These are phyloP conservation scores for Globisporangium paroecandrum DNA, from an alignment of 352 stramenopile species.

Conservation along the genomic window DNA sequence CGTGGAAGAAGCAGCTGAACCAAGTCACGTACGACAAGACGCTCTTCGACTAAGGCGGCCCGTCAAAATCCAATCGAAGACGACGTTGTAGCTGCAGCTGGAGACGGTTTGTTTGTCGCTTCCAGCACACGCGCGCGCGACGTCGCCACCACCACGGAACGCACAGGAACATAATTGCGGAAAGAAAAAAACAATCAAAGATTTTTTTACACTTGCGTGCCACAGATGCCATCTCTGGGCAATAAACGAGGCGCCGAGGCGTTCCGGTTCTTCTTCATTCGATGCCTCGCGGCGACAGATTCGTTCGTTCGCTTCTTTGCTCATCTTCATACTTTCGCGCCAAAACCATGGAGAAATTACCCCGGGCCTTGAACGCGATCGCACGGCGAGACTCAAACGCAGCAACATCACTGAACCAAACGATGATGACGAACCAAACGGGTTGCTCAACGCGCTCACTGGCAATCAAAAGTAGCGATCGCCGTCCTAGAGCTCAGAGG, in stretches of 20 bases:
- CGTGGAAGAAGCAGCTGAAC: constrained; percentile 78
- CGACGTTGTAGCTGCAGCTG: constrained; percentile 1
- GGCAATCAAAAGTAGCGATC: neutral
- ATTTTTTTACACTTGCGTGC: constrained; percentile 18
- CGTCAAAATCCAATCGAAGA: neutral
- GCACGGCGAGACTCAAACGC: neutral
- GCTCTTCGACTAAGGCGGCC: constrained; percentile 62
- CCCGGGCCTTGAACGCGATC: neutral
- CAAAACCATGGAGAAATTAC: neutral
- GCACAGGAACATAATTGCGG: constrained; percentile 11
- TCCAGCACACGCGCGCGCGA: constrained; percentile 3
- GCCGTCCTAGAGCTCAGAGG: constrained; percentile 5
- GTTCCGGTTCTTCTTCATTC: neutral
- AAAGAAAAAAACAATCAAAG: constrained; percentile 20
- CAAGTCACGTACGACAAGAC: constrained; percentile 74
- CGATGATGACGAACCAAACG: neutral
- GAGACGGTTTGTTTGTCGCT: neutral
- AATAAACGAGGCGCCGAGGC: constrained; percentile 4
- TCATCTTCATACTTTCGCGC: neutral
- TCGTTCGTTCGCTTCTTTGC: neutral
- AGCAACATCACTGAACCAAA: neutral
- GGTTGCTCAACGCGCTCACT: neutral
- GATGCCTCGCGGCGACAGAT: neutral
- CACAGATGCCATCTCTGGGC: constrained; percentile 6
- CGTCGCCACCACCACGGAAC: neutral